Evolutionary conservation across 129 eudicot genomes (phyloP).

Genomic region (Solidago caesia): DNA sequence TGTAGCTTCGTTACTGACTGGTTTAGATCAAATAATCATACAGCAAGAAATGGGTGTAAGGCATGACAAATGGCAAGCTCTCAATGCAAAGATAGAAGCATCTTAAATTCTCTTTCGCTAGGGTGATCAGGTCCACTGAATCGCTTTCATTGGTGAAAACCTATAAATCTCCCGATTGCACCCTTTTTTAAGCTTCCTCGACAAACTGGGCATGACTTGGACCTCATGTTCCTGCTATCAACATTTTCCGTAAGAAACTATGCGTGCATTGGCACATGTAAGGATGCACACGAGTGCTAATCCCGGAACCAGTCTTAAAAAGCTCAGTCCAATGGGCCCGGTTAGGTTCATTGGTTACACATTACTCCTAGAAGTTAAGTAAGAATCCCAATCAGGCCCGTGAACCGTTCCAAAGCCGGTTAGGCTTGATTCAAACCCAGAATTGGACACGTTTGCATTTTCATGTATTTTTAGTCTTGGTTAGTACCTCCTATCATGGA

Average conservation of each 20-base stretch:
- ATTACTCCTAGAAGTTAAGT: not conserved
- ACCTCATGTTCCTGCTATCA: conserved; percentile 52
- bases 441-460: too few relatives aligned
- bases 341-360: too few relatives aligned
- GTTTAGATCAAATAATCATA: conserved; percentile 46
- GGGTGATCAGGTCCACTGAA: conserved; percentile 43
- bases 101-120: conserved; percentile 64
- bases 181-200: conserved; percentile 66
- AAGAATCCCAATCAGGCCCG: not conserved
- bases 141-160: conserved; percentile 51
- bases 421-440: not conserved
- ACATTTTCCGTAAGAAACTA: not conserved
- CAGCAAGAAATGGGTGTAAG: conserved; percentile 49
- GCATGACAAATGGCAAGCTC: conserved; percentile 43
- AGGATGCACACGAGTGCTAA: not conserved
- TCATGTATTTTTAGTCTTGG: not conserved
- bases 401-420: not conserved
- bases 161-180: conserved; percentile 64
- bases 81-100: conserved; percentile 61
- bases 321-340: not conserved
- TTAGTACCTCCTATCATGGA: not conserved
- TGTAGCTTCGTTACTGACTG: conserved; percentile 4
- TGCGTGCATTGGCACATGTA: not conserved
- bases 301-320: not conserved
- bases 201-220: conserved; percentile 77